Evolutionary conservation across 176 grass and related monocot species (phyloP).

Genomic region (Triticum aestivum): IWGSC_CS_RefSeq_v2.1 NC_057801.1:812373364-812373863

Average conservation of each 20-base stretch:
- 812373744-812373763: not conserved
- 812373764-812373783: not conserved
- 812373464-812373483: not conserved
- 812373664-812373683: no score
- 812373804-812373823: no score
- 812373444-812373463: not conserved
- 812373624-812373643: not conserved
- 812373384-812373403: constrained; percentile 9
- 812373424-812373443: not conserved
- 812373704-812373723: not conserved
- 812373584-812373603: no score
- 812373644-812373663: no score
- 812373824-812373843: no score
- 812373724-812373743: not conserved
- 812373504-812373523: not conserved
- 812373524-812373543: not conserved
- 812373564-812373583: no score
- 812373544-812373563: not conserved
- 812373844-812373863: no score
- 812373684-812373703: no score
- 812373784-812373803: not conserved
- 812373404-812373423: not conserved
- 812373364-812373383: not conserved
- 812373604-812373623: no score
- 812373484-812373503: not conserved